Base-by-base conservation (phyloP, 257 asterid genomes). In the Petunia axillaris region DNA sequence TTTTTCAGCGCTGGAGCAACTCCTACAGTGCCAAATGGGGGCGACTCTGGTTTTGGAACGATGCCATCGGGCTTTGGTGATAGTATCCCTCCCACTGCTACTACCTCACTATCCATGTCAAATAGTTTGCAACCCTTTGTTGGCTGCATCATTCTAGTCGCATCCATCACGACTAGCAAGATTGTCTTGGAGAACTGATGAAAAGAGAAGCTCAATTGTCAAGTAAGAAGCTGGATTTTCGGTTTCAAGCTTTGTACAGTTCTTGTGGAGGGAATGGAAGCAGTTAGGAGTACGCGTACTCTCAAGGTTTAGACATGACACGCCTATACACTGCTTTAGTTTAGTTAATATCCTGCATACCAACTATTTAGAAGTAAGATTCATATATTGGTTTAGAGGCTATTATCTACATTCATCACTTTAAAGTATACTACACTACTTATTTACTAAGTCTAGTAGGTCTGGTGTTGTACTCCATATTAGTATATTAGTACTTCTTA, bases 11-110 rank as follows among this genome's bases (percentile, higher is more conserved):
- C 25, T 25, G 25, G 25, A 8, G 89, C 84, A 43, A 89, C 97
- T 81, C 97, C 97, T 74, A 9, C 86, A 1, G 75, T 78, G 60
- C 9, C 87, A 40, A 89, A 85, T 58, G 74, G 87, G 9, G 85
- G 87, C 79, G 86, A 81, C 86, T 96, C 97, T 5, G 86, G 87
- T 55, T 7, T 88, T 37, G 92, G 93, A 84, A 87, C 83, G 66
- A 78, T 87, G 76, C 78, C 85, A 71, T 38, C 85, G 0, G 93
- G 93, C 81, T 86, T 83, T 13, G 88, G 92, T 1, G 94, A 86
- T 10, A 81, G 80, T 79, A 86, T 91, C 54, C 93, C 91, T 44
- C 81, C 85, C 2, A 70, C 83, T 70, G 62, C 71, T 50, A 80
- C 75, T 13, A 80, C 91, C 25, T 83, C 86, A 2, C 57, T 80